Evolutionary conservation across 495 filamentous ascomycete genomes (phyloP), one percentile per base, ranked within the genome.

Genomic region (Tuber borchii): DNA sequence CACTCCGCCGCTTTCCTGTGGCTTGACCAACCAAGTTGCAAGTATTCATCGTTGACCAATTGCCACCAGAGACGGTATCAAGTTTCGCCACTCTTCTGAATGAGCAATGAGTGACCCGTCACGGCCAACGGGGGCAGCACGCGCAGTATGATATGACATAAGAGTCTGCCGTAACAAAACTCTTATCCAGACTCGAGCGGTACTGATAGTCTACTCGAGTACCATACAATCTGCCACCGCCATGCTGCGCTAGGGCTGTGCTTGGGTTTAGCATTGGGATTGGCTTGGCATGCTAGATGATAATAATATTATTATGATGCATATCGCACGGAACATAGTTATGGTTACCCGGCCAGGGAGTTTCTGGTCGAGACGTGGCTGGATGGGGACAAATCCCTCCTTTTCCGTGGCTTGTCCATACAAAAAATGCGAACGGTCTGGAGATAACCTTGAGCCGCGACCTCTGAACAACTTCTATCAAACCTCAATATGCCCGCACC

Each of bases 401-500:
- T 31, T 31, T 65, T 65, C 26, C 2, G 10, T 65, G 56, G 56
- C 26, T 65, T 65, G 56, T 14, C 31, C 56, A 2, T 65, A 34
- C 56, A 31, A 31, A 65, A 61, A 6, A 65, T 65, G 56, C 56
- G 56, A 65, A 31, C 26, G n/a, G 56, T 31, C 56, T 65, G 26
- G 56, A 31, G 56, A 65, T 31, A 65, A 61, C 56, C 16, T 61
- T 65, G 56, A 34, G 56, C 26, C 26, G 26, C 56, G 34, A 34
- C 5, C 14, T 34, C 31, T 65, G 14, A 31, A 17, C 26, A 34
- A 65, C 56, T 34, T 34, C 14, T 1, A 34, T 2, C 56, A 34
- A 68, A 71, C 75, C 78, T 76, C 75, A 69, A 75, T 56, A 83
- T 82, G 74, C 72, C 70, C 80, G 80, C 75, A 77, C 81, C 76